A percentile compares a stretch with the other conserved stretches of the same genome.
phyloP scores from a whole-genome alignment of 108 stramenopile genomes.

The Nitzschia inconspicua region DNA sequence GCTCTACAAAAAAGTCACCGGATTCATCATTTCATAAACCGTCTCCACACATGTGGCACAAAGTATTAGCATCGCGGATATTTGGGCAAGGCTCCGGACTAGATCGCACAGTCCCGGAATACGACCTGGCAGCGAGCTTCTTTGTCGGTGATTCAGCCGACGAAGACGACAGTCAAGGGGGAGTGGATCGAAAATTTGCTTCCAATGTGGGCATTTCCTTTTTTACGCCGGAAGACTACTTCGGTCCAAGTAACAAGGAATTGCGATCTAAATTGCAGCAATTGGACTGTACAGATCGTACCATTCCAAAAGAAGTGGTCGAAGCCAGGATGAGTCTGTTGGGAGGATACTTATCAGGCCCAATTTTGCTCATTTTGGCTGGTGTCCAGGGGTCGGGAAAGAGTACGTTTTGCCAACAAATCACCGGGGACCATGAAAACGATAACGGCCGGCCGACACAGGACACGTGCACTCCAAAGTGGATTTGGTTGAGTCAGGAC shows the following conservation, averaged over 20 bases:
- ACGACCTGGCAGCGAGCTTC: slow-evolving; percentile 48
- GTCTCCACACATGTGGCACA: slow-evolving; percentile 55
- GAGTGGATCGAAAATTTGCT: slow-evolving; percentile 72
- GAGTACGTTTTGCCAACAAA: slow-evolving; percentile 47
- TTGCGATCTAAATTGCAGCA: slow-evolving; percentile 20
- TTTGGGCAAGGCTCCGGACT: slow-evolving; percentile 15
- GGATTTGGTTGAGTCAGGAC: slow-evolving; percentile 77
- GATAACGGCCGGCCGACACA: background rate
- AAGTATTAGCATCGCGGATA: slow-evolving; percentile 7
- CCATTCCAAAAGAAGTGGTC: slow-evolving; percentile 19
- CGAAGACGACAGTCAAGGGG: slow-evolving; percentile 55
- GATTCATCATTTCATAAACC: slow-evolving; percentile 71
- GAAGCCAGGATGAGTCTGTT: slow-evolving; percentile 48
- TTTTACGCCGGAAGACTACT: slow-evolving; percentile 57
- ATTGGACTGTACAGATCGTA: background rate
- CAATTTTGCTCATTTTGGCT: slow-evolving; percentile 58
- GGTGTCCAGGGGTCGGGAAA: slow-evolving; percentile 84
- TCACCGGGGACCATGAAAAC: slow-evolving; percentile 1
- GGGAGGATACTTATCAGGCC: slow-evolving; percentile 53
- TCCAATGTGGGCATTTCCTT: slow-evolving; percentile 51
- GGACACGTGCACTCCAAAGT: too few species aligned
- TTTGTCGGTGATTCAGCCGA: slow-evolving; percentile 77
- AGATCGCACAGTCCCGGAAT: slow-evolving; percentile 33
- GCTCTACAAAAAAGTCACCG: slow-evolving; percentile 23
- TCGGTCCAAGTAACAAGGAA: slow-evolving; percentile 57